Conservation (phyloP, 1,284 basidiomycete species). For the Grifola frondosa region DNA sequence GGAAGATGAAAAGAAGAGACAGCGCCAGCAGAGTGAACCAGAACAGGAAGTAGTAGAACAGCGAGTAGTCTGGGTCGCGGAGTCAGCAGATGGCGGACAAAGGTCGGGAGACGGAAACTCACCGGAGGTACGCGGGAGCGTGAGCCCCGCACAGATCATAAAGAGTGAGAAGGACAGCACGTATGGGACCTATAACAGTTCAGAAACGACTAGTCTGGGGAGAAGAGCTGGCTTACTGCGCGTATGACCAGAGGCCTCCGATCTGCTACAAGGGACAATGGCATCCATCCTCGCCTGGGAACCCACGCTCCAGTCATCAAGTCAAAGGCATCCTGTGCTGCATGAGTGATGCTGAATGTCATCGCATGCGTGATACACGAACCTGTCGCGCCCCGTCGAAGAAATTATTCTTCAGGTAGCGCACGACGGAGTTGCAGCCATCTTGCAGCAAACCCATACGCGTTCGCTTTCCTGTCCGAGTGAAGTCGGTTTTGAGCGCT, state of each 20-base stretch:
- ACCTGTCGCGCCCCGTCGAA: constrained; percentile 93
- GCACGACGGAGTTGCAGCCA: constrained; percentile 81
- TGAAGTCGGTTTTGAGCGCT: constrained; percentile 97
- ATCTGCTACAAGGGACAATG: constrained; percentile 72
- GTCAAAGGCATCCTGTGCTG: constrained; percentile 87
- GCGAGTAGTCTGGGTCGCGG: constrained; percentile 62
- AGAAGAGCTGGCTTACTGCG: constrained; percentile 54
- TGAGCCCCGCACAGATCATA: constrained; percentile 83
- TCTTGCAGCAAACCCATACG: constrained; percentile 82
- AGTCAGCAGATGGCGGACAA: constrained; percentile 42
- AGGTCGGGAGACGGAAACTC: constrained; percentile 30
- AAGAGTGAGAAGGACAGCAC: constrained; percentile 80
- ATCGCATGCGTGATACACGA: constrained; percentile 21
- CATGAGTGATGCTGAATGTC: constrained; percentile 2
- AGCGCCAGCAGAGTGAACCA: constrained; percentile 69
- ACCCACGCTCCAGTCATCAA: constrained; percentile 91
- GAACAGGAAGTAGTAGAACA: constrained; percentile 76
- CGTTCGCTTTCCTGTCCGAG: constrained; percentile 88
- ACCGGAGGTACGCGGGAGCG: constrained; percentile 84
- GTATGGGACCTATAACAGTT: constrained; percentile 73
- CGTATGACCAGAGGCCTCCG: constrained; percentile 78
- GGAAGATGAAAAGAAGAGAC: constrained; percentile 69
- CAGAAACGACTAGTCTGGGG: constrained; percentile 8
- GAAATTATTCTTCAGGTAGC: constrained; percentile 97
- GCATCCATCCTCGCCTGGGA: constrained; percentile 62